Base-by-base conservation (phyloP, 352 stramenopile genomes). In the Pythium rhizo-oryzae region DNA sequence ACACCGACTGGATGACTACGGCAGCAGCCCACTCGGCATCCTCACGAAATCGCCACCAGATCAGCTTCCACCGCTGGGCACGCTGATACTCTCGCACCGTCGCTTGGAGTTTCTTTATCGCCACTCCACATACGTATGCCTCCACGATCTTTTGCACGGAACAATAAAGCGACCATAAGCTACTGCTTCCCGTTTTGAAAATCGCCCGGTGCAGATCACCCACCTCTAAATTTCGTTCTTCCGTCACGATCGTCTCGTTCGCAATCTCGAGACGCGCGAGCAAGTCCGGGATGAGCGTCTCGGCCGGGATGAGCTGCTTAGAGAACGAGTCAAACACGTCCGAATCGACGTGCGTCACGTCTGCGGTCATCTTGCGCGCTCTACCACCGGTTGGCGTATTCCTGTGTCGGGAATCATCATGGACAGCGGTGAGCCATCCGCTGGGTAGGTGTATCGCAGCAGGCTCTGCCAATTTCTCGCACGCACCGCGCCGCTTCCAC, bases 261-360 rank as follows among this genome's bases (percentile, higher is more conserved):
- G 68, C 66, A 16, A 72, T 75, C 30, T 87, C 71, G 0, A 92
- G 47, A 0, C 72, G 74, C 18, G 52, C 51, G 25, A 59, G 69
- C 6, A 92, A n/a, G 7, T 87, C 72, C 1, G 82, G 84, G 16
- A 90, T 43, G 15, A 90, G 35, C 8, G 74, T 85, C 58, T 84
- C 70, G 1, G 67, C 74, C 0, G 76, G 72, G 28, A 92, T 72
- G 28, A 90, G 78, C 65, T 90, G 84, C 63, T 86, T 90, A 0
- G 82, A 90, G 50, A 82, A 86, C 0, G 81, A 80, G 52, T 92
- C 84, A 41, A 92, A 90, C 8, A 72, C 70, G 59, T 90, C 82
- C 43, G 84, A 92, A 63, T 90, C 80, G 5, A 92, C 71, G 49
- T 82, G 61, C 4, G 72, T 67, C 13, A 74, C 68, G 15, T 82